These are phyloP conservation scores for Malassezia sympodialis DNA, from an alignment of 1,284 basidiomycete genomes.

Conservation along the genomic window DNA sequence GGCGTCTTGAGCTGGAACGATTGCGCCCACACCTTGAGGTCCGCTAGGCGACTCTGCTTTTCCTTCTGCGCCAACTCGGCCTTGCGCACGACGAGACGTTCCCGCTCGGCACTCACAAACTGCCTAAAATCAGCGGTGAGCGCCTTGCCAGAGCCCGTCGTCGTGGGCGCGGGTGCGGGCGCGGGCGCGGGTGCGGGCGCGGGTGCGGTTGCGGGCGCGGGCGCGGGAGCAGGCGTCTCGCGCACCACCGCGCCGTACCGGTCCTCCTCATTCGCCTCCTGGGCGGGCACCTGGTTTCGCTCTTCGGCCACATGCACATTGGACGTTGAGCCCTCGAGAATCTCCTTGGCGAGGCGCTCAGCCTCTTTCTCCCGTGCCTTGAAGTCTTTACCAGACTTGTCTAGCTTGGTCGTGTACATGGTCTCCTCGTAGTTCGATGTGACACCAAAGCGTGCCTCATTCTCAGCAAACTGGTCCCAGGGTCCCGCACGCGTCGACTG, in stretches of 20 bases:
- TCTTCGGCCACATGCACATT: conserved; percentile 89
- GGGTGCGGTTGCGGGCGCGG: no score
- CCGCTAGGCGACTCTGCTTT: conserved; percentile 82
- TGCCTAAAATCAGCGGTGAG: conserved; percentile 41
- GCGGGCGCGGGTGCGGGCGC: background rate
- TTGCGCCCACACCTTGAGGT: conserved; percentile 80
- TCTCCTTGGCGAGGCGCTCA: conserved; percentile 79
- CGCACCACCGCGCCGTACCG: conserved; percentile 93
- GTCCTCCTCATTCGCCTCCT: conserved; percentile 78
- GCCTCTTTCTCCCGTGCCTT: conserved; percentile 81
- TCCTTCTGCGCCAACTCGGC: conserved; percentile 81
- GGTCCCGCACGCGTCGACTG: conserved; percentile 39
- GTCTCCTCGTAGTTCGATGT: conserved; percentile 87
- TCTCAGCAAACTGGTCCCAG: conserved; percentile 95
- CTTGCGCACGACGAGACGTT: conserved; percentile 64
- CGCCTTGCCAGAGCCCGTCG: conserved; percentile 18
- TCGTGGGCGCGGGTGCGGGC: background rate
- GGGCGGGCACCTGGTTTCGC: conserved; percentile 64
- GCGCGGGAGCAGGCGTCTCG: conserved; percentile 67
- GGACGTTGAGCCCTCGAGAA: conserved; percentile 54
- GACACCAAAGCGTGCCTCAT: conserved; percentile 85
- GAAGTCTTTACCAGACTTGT: conserved; percentile 71
- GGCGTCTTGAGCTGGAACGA: conserved; percentile 93
- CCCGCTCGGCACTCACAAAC: conserved; percentile 41
- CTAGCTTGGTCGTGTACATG: conserved; percentile 85